Base-by-base conservation (phyloP, 192 early-diverging fungal species). In the Pilobolus umbonatus region DNA sequence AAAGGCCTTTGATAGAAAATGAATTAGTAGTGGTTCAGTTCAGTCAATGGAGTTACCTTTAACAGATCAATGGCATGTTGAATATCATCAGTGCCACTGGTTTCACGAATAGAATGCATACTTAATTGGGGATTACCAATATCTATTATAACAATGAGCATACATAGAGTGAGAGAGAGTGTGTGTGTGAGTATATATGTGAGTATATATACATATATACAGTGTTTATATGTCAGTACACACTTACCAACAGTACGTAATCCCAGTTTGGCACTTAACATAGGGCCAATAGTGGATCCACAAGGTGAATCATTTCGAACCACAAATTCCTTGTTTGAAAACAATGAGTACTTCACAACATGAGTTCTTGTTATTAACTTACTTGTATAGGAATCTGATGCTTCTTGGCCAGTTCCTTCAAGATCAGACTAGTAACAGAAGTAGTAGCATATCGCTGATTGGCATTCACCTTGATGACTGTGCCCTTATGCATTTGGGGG, bases 101-200 rank as follows among this genome's bases (percentile, higher is more conserved):
- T 81, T 73, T 99, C 95, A 47, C 95, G 92, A 73, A 94, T 88
- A 57, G 91, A 94, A 73, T 98, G 97, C 97, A 98, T 99, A 61
- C 88, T 89, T 59, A 96, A 71, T 74, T 98, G 92, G 26, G 95
- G 87, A 62, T 93, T 95, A 45, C 97, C 95, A 35, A 98, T 87
- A 77, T 99, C 94, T 76, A 60, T 25, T 26, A 49, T 38, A 15
- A 55, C 12, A 32, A 45, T 38, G 28, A 7, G 21, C 11, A 30
- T 11, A 12, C 12, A 26, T 31, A 22, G 21, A 59, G 39, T 32
- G 47, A 15, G 31, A 62, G 11, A n/a, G n/a, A n/a, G n/a, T n/a
- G n/a, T n/a, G n/a, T n/a, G n/a, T n/a, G n/a, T n/a, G n/a, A n/a
- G n/a, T 5, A 31, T 10, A 5, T 10, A 17, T 15, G 2, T 17